These are phyloP conservation scores for Fremontodendron californicum DNA, from an alignment of 345 rosid species.

Conservation along the genomic window DNA sequence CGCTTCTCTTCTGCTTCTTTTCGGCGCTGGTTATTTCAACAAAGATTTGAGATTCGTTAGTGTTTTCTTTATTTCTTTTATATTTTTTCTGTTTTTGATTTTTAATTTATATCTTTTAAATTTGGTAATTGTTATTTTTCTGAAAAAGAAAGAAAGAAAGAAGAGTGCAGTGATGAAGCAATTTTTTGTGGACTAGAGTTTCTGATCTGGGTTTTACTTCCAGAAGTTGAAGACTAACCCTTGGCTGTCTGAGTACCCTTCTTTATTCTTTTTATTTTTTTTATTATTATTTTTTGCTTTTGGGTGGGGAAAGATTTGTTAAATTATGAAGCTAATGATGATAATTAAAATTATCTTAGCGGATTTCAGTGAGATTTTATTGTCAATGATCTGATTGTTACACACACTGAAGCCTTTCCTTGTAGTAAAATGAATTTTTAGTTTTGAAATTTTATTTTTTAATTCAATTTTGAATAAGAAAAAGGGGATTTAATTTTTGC, in stretches of 20 bases:
- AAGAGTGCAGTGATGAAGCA: slow-evolving; percentile 65
- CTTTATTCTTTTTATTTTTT: not conserved
- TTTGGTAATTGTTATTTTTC: not conserved
- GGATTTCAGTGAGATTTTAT: slow-evolving; percentile 94
- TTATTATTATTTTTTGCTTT: not conserved
- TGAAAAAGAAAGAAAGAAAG: not conserved
- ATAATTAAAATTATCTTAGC: slow-evolving; percentile 70
- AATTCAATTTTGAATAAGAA: not conserved
- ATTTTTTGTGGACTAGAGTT: slow-evolving; percentile 94
- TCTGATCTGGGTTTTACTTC: slow-evolving; percentile 72
- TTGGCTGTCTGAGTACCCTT: slow-evolving; percentile 98
- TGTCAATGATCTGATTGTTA: slow-evolving; percentile 94
- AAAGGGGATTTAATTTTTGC: slow-evolving; percentile 28
- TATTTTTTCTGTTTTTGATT: not conserved
- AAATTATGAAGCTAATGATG: slow-evolving; percentile 65
- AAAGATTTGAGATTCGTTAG: not conserved
- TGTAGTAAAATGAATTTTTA: not conserved
- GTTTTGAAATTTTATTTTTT: not conserved
- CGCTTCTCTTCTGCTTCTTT: too few relatives aligned
- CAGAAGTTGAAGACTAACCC: slow-evolving; percentile 88
- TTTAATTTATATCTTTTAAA: not conserved
- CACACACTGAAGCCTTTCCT: slow-evolving; percentile 90
- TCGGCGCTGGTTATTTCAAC: too few relatives aligned
- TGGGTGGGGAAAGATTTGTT: not conserved
- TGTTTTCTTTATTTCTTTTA: not conserved